Base-by-base conservation (phyloP, 2,329 filamentous ascomycete species). In the Sporothrix brunneoviolacea region DNA sequence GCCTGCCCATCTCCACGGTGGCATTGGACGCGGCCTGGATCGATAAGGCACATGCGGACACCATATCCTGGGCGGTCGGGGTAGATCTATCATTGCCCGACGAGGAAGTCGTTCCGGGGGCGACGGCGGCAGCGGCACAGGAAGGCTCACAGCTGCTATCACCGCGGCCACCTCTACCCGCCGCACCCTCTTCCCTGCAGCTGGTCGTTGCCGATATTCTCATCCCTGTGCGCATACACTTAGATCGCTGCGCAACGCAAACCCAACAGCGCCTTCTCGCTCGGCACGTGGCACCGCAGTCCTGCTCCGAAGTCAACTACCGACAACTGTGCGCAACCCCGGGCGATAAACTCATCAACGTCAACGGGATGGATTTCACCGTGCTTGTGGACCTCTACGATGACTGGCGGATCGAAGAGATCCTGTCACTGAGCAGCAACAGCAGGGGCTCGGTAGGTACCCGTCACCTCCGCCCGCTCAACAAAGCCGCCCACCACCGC, bases 361-460 rank as follows among this genome's bases (percentile, higher is more conserved):
- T 54, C 18, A 37, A 41, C 22, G 53, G 55, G 41, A 51, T 36
- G 35, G 56, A 57, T 32, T 52, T 55, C 16, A 46, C 51, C n/a
- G 39, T 49, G 16, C 49, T 57, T 1, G 56, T 53, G 6, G 51
- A 48, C 32, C 48, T 58, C 6, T 51, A 58, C 50, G 55, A 58
- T 33, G 48, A 55, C 51, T 27, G 33, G 50, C 53, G 56, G n/a
- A 53, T 58, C 27, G 50, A 50, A n/a, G 56, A 58, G 45, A n/a
- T 58, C 3, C 39, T 58, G 9, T 53, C 53, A n/a, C 44, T 58
- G 15, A 12, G 21, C 24, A 12, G 6, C 24, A 43, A 8, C 13
- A 43, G 6, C 16, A 39, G 8, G n/a, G 6, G 12, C 13, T 9
- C 22, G 12, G 4, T 15, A n/a, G n/a, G n/a, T n/a, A n/a, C 4